phyloP scores from a whole-genome alignment of 2,329 filamentous ascomycete species.

The Apiospora phragmitis region DNA sequence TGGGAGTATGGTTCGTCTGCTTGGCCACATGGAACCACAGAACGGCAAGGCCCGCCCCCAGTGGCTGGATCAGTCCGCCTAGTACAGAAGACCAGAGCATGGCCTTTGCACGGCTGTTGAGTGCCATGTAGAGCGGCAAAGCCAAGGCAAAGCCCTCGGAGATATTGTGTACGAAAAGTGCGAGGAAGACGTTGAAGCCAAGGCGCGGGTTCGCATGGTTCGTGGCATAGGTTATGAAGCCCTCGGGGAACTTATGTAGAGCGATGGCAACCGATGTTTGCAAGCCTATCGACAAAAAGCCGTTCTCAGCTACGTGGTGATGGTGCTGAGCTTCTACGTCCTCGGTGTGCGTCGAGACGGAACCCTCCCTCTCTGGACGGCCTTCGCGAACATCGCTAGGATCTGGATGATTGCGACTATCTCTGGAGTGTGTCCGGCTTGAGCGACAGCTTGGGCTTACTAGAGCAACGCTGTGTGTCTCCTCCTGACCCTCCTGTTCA shows the following conservation, averaged over 20 bases:
- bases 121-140: conserved; percentile 86
- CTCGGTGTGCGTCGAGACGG: conserved; percentile 29
- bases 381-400: background rate
- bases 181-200: conserved; percentile 90
- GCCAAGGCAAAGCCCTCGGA: conserved; percentile 96
- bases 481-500: conserved; percentile 28
- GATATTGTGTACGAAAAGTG: conserved; percentile 97
- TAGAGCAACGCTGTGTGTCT: background rate
- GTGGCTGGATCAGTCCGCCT: conserved; percentile 82
- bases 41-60: conserved; percentile 81
- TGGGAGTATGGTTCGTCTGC: conserved; percentile 48
- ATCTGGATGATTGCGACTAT: conserved; percentile 19
- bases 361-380: conserved; percentile 15
- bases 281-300: conserved; percentile 90
- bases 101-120: conserved; percentile 76
- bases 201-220: conserved; percentile 92
- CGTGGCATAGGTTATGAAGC: conserved; percentile 89
- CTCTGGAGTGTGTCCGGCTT: conserved; percentile 29
- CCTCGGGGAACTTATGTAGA: conserved; percentile 90
- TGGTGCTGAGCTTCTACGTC: conserved; percentile 68
- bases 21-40: conserved; percentile 78
- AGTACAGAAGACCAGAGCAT: conserved; percentile 83
- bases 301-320: conserved; percentile 92
- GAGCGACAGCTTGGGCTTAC: conserved; percentile 10
- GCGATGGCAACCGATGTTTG: conserved; percentile 95